Base-by-base conservation (phyloP, 805 yeast genomes). In the Wickerhamiella azyma region DNA sequence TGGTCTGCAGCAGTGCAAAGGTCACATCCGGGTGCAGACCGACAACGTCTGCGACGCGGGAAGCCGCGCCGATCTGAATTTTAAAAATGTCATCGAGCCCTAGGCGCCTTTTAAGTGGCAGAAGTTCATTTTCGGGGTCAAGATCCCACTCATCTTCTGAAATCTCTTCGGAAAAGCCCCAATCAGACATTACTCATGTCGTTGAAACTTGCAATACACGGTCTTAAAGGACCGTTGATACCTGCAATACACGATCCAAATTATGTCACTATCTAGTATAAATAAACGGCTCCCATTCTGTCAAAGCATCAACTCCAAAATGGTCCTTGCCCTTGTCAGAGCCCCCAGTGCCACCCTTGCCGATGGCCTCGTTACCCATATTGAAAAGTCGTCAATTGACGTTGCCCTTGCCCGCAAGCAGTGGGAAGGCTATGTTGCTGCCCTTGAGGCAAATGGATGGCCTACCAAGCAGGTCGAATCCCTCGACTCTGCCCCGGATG, bases 361-460 rank as follows among this genome's bases (percentile, higher is more conserved):
- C 35, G 39, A 41, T 21, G 45, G 45, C 16, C 45, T 41, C 14
- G 45, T 41, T 16, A 41, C 45, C 14, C 45, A 41, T 16, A 41
- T 41, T 26, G 45, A 35, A 16, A 41, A 41, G 37, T 30, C 39
- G 8, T 14, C 19, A n/a, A 35, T 41, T 35, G 39, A 41, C 37
- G 24, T 36, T 14, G 26, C n/a, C 1, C 35, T 41, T 19, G 45
- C 45, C 24, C 32, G 32, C 7, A 33, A 41, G 17, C 45, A 41
- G 17, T 41, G 45, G 45, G 32, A 41, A 11, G 45, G 45, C 2
- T 41, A 41, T 24, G 45, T 41, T 3, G 39, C 17, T 10, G 45
- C 45, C 16, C 45, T 41, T 17, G 45, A 41, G 35, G 39, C 39
- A 5, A 41, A 41, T 19, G 39, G 39, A 9, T 41, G 45, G 45